These are phyloP conservation scores for Passiflora organensis DNA, from an alignment of 345 rosid genomes.

Conservation along the genomic window DNA sequence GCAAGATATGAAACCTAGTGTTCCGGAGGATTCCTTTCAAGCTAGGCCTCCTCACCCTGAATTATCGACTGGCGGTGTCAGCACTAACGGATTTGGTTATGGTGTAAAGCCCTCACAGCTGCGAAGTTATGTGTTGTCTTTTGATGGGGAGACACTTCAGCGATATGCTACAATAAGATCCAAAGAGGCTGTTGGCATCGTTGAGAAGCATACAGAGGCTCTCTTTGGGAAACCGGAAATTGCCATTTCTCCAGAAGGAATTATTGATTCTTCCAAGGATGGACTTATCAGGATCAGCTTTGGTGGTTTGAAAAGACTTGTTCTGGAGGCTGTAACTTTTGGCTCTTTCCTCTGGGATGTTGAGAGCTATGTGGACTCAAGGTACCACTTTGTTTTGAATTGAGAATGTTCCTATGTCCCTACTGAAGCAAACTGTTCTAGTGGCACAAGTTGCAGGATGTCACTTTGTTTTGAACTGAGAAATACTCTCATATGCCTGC, in stretches of 20 bases:
- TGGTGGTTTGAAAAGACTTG: conserved; percentile 82
- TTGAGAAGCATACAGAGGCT: conserved; percentile 98
- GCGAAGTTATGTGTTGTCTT: conserved; percentile 80
- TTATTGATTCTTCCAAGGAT: conserved; percentile 65
- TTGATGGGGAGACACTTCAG: conserved; percentile 90
- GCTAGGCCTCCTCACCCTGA: conserved; percentile 55
- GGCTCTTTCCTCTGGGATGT: conserved; percentile 99
- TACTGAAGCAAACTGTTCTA: neutral
- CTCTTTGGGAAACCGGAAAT: conserved; percentile 87
- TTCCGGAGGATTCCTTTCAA: conserved; percentile 26
- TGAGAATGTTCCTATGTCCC: conserved; percentile 14
- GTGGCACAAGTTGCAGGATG: conserved; percentile 58
- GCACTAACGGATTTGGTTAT: conserved; percentile 51
- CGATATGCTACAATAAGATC: conserved; percentile 90
- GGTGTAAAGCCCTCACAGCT: conserved; percentile 60
- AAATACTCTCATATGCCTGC: neutral
- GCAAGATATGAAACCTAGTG: conserved; percentile 28
- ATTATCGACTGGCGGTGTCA: conserved; percentile 51
- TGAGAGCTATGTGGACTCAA: conserved; percentile 86
- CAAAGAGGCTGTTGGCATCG: conserved; percentile 77
- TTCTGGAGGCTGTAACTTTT: conserved; percentile 89
- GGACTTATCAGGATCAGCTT: conserved; percentile 78
- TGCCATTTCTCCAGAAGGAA: conserved; percentile 58
- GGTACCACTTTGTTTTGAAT: conserved; percentile 83
- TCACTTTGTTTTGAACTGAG: conserved; percentile 68